These are phyloP conservation scores for Entophlyctis luteolus DNA, from an alignment of 192 early-diverging fungal species.

Conservation along the genomic window DNA sequence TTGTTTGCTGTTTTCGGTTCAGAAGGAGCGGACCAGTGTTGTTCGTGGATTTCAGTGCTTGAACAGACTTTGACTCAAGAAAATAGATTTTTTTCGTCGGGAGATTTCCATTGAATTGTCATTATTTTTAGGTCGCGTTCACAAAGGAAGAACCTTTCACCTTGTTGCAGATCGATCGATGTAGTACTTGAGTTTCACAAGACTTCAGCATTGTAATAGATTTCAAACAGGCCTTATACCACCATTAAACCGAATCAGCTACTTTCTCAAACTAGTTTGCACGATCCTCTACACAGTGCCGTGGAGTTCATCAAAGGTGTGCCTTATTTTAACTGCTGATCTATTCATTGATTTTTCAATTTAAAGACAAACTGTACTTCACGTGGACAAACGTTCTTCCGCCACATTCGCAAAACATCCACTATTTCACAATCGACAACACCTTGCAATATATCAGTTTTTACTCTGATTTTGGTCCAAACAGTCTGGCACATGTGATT, in stretches of 20 bases:
- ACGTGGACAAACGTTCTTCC: slow-evolving; percentile 45
- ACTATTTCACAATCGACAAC: slow-evolving; percentile 61
- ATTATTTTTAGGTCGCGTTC: not conserved
- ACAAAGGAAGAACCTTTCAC: not conserved
- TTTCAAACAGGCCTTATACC: slow-evolving; percentile 1
- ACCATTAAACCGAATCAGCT: not conserved
- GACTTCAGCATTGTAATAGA: too few species aligned
- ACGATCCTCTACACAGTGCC: slow-evolving; percentile 20
- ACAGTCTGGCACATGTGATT: slow-evolving; percentile 59
- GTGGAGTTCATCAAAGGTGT: slow-evolving; percentile 45
- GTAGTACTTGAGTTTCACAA: not conserved
- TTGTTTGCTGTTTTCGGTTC: slow-evolving; percentile 34
- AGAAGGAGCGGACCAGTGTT: slow-evolving; percentile 22
- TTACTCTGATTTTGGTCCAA: slow-evolving; percentile 67
- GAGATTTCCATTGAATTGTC: not conserved
- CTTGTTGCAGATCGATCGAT: not conserved
- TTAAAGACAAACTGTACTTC: slow-evolving; percentile 60
- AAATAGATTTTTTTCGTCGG: not conserved
- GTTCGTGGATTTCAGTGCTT: slow-evolving; percentile 44
- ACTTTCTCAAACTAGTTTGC: not conserved
- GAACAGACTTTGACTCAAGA: not conserved
- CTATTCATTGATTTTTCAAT: not conserved
- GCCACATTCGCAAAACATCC: slow-evolving; percentile 34
- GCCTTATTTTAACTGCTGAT: not conserved
- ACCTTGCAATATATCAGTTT: slow-evolving; percentile 60